Percentiles rank a stretch among this genome's conserved stretches.
These are phyloP conservation scores for Camelina neglecta DNA, from an alignment of 345 rosid species.

Conservation along the genomic window DNA sequence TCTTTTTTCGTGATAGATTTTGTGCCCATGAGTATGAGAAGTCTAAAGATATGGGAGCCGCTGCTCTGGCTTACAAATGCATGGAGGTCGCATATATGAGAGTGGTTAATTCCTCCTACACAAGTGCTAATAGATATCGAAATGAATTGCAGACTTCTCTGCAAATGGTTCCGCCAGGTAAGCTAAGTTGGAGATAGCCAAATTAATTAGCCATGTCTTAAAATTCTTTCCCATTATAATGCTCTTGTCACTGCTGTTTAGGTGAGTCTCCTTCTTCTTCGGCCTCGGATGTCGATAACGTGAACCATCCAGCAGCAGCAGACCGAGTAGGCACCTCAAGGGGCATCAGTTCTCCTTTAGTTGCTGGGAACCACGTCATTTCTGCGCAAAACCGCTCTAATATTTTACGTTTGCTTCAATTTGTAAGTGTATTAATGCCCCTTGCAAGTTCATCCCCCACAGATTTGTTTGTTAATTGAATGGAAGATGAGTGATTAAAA, in stretches of 20 bases:
- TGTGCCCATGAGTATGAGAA: constrained; percentile 97
- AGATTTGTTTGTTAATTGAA: constrained; percentile 14
- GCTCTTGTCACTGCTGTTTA: constrained; percentile 40
- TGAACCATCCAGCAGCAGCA: constrained; percentile 69
- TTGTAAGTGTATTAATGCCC: constrained; percentile 64
- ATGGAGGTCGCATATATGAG: constrained; percentile 96
- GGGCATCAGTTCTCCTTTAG: constrained; percentile 76
- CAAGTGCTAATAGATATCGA: constrained; percentile 72
- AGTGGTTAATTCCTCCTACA: constrained; percentile 74
- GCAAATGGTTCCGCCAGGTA: constrained; percentile 90
- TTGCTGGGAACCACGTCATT: constrained; percentile 67
- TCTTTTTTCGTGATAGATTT: constrained; percentile 56
- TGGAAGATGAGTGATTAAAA: constrained; percentile 7
- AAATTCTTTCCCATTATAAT: constrained; percentile 19
- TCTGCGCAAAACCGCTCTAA: constrained; percentile 68
- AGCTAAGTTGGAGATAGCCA: constrained; percentile 18
- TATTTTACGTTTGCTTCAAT: constrained; percentile 67
- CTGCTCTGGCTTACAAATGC: constrained; percentile 98
- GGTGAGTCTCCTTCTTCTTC: constrained; percentile 99
- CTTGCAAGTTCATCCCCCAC: constrained; percentile 29
- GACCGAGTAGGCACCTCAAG: constrained; percentile 71
- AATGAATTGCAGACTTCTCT: constrained; percentile 72
- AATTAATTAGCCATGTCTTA: constrained; percentile 16
- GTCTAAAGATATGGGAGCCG: constrained; percentile 85
- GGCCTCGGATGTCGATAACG: constrained; percentile 93